These are phyloP conservation scores for Cicer bijugum DNA, from an alignment of 306 rosid species.

Conservation along the genomic window DNA sequence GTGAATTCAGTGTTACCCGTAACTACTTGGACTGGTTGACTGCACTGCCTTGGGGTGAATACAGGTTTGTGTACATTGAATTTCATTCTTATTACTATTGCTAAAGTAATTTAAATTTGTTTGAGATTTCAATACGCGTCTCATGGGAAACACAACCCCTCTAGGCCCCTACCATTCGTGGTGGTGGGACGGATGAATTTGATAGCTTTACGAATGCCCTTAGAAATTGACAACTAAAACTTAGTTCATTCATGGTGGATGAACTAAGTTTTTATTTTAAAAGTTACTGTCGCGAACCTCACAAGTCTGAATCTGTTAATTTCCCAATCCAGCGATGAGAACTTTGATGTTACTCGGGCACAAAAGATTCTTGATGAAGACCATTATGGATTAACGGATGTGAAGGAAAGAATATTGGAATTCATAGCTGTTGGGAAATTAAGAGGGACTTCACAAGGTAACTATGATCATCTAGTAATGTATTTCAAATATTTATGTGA, in stretches of 20 bases:
- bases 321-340: conserved; percentile 79
- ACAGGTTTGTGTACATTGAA: conserved; percentile 65
- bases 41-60: conserved; percentile 95
- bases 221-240: conserved; percentile 23
- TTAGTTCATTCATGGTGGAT: not conserved
- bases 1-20: conserved; percentile 97
- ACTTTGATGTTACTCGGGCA: conserved; percentile 88
- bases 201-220: conserved; percentile 16
- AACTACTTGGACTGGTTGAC: conserved; percentile 99
- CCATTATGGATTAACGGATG: conserved; percentile 95
- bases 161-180: conserved; percentile 10
- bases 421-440: conserved; percentile 98
- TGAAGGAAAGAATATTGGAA: conserved; percentile 95
- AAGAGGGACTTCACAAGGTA: conserved; percentile 96
- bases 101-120: conserved; percentile 9
- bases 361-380: conserved; percentile 96
- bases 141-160: not conserved
- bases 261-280: conserved; percentile 19
- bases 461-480: conserved; percentile 36
- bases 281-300: conserved; percentile 10
- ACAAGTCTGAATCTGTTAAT: conserved; percentile 37
- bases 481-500: conserved; percentile 20
- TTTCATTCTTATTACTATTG: conserved; percentile 24
- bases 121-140: conserved; percentile 19
- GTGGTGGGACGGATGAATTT: conserved; percentile 15